Percentiles rank a stretch among this genome's conserved stretches.
phyloP scores from a whole-genome alignment of 345 rosid genomes.

The Trapa bicornis region DNA sequence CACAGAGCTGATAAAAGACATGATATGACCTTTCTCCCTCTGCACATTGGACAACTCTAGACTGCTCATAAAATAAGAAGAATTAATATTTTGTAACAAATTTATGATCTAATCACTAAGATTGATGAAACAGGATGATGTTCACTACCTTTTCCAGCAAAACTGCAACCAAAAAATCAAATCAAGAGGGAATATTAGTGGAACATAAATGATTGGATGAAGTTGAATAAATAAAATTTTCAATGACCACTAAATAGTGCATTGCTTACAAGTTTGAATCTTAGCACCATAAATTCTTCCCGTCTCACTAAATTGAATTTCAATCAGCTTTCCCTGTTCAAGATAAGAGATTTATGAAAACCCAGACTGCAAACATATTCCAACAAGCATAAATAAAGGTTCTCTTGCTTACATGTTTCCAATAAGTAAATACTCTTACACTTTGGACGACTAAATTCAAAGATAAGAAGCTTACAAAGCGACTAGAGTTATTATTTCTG shows the following conservation, averaged over 20 bases:
- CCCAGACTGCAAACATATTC: not conserved
- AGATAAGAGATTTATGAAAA: slow-evolving; percentile 18
- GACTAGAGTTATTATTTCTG: slow-evolving; percentile 97
- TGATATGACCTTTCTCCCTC: slow-evolving; percentile 98
- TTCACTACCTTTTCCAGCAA: slow-evolving; percentile 84
- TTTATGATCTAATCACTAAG: slow-evolving; percentile 1
- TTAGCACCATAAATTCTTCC: slow-evolving; percentile 99
- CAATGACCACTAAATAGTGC: slow-evolving; percentile 9
- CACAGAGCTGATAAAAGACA: slow-evolving; percentile 97
- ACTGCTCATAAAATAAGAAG: slow-evolving; percentile 46
- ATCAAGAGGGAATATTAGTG: slow-evolving; percentile 15
- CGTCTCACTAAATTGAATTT: slow-evolving; percentile 87
- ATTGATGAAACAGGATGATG: slow-evolving; percentile 4
- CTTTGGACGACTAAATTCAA: not conserved
- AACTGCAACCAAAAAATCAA: slow-evolving; percentile 38
- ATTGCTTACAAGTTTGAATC: slow-evolving; percentile 86
- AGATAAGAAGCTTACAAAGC: slow-evolving; percentile 66
- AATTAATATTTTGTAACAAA: slow-evolving; percentile 10
- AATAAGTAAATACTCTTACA: not conserved
- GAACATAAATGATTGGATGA: slow-evolving; percentile 15
- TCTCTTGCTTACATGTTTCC: too few species aligned
- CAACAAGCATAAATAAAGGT: not conserved
- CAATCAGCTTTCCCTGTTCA: slow-evolving; percentile 87
- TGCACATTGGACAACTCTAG: slow-evolving; percentile 96
- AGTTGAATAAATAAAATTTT: not conserved